A percentile compares a stretch with the other conserved stretches of the same genome.
These are phyloP conservation scores for Coemansia sp. DNA, from an alignment of 192 early-diverging fungal genomes.

Conservation along the genomic window DNA sequence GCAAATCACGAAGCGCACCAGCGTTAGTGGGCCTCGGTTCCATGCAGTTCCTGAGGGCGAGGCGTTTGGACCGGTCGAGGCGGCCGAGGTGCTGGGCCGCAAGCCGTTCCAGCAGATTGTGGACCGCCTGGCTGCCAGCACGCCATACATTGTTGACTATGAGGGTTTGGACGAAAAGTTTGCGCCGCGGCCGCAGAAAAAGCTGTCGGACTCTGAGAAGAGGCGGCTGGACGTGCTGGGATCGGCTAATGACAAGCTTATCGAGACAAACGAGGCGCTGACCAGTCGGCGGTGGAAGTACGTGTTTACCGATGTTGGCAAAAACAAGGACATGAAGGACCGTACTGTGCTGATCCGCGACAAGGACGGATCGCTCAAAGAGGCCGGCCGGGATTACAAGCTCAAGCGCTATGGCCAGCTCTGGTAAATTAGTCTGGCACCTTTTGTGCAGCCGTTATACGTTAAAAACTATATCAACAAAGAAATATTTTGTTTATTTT, in stretches of 20 bases:
- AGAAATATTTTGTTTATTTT: neutral
- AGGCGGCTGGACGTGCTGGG: conserved; percentile 28
- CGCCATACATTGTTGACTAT: conserved; percentile 45
- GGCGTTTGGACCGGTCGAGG: conserved; percentile 71
- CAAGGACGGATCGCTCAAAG: conserved; percentile 59
- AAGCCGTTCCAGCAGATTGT: conserved; percentile 56
- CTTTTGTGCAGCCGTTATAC: neutral
- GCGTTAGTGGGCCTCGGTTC: conserved; percentile 73
- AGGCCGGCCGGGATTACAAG: conserved; percentile 50
- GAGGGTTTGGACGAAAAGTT: conserved; percentile 38
- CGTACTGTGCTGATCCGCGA: conserved; percentile 59
- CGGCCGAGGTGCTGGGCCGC: conserved; percentile 75
- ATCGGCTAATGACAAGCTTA: conserved; percentile 23
- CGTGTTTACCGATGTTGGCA: conserved; percentile 60
- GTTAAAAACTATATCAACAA: neutral
- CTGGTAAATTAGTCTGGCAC: conserved; percentile 18
- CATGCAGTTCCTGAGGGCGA: conserved; percentile 79
- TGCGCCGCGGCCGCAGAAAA: conserved; percentile 31
- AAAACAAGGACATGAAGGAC: conserved; percentile 50
- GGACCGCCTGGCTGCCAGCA: conserved; percentile 46
- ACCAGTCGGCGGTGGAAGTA: conserved; percentile 57
- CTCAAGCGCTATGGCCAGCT: conserved; percentile 46
- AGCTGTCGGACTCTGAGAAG: conserved; percentile 18
- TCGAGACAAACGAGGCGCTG: conserved; percentile 37
- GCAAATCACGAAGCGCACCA: conserved; percentile 57